Evolutionary conservation across 2,329 filamentous ascomycete genomes (phyloP), one percentile per base, ranked within the genome.

Genomic region (Clonostachys rhizophaga): DNA sequence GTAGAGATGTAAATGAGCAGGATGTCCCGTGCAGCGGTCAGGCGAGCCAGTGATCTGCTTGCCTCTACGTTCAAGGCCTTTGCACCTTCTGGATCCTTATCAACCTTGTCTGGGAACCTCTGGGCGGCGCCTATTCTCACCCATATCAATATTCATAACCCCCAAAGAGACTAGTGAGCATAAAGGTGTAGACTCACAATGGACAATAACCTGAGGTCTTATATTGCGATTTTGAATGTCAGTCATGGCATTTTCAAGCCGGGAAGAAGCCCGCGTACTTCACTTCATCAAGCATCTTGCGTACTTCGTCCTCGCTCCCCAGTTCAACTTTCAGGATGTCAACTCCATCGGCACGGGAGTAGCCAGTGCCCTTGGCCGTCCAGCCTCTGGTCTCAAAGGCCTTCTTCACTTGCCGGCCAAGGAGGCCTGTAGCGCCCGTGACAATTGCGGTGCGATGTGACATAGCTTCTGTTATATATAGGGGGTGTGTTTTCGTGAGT

Each of bases 61-160:
- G 89, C 86, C 4, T 81, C 75, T 12, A 92, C 81, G 59, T 95
- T 95, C 57, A 95, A 73, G 16, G 76, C 77, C 50, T 78, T 79
- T 4, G 90, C 89, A 46, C 82, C 87, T 49, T 84, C 79, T 4
- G 90, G 91, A 62, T 96, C 82, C 53, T 81, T 78, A 57, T 91
- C 86, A 59, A 91, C 92, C 61, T 87, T 86, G 66, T 96, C 91
- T 3, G 91, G 91, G 58, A 86, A 95, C 51, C 89, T 83, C 65
- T 95, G 91, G 42, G 91, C 91, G 39, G 91, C 91, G 61, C 87
- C 87, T 91, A 52, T 36, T 14, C 36, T 30, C 18, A 6, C 17
- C 18, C 8, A 30, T 3, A 9, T 30, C 11, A 40, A n/a, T 11
- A 40, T n/a, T 17, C 12, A 7, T n/a, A 14, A n/a, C 14, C 12